Evolutionary conservation across 2,329 filamentous ascomycete genomes (phyloP), one percentile per base, ranked within the genome.

Genomic region (Ophiobolus disseminans): DNA sequence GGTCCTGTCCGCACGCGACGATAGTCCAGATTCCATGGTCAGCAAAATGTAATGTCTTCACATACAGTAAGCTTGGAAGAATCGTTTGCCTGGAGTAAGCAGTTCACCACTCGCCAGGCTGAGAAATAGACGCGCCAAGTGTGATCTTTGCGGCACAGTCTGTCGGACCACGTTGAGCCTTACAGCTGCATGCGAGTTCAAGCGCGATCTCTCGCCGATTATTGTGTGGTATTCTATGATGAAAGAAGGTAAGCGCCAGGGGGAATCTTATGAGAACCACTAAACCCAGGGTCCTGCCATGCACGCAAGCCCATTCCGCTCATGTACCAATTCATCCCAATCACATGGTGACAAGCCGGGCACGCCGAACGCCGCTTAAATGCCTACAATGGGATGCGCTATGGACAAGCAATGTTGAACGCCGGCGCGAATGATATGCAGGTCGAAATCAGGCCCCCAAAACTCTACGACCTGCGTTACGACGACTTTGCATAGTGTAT

Each of bases 11-110:
- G 61, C 57, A 41, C 66, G 66, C 23, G 34, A 40, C 30, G 66
- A 69, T 30, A 69, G 51, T 9, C 65, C 66, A 6, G 62, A 55
- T 21, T 67, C 63, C 63, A 67, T 63, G 14, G 25, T 20, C 11
- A 9, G 13, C 16, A 26, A 37, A 26, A 13, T 9, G 9, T 13
- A 32, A 13, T 14, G 30, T 32, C 25, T 11, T 32, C 16, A 32
- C 30, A 32, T 32, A 13, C 13, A 14, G 16, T 32, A 11, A n/a
- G 30, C 9, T 11, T 14, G 13, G n/a, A 32, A 11, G 30, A 32
- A 14, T 11, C 30, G n/a, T 32, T 14, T 32, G 30, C 16, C 30
- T 3, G 30, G 7, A 8, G 30, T 14, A 14, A 32, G 30, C 8
- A 32, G 30, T 6, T 32, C 10, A 32, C 8, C 7, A 14, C 30